Base-by-base conservation (phyloP, 352 stramenopile genomes). In the Pythium monospermum region DNA sequence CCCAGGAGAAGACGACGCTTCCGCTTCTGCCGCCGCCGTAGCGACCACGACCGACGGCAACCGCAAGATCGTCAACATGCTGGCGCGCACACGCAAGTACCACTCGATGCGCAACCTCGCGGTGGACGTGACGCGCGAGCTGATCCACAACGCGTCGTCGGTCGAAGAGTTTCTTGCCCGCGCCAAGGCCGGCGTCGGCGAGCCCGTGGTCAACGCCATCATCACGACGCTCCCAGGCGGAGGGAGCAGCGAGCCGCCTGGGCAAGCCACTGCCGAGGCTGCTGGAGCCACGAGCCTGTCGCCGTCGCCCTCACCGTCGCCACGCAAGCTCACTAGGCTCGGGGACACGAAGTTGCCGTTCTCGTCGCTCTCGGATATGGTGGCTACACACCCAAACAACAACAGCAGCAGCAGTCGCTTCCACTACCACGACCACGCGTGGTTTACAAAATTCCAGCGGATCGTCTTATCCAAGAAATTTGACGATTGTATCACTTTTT, bases 381-480 rank as follows among this genome's bases (percentile, higher is more conserved):
- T 60, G 0, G n/a, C n/a, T n/a, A n/a, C n/a, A n/a, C n/a, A n/a
- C n/a, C n/a, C n/a, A n/a, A n/a, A n/a, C n/a, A 6, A 55, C 12
- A 30, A 13, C 26, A 13, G 3, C 12, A 47, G 15, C 19, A n/a
- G n/a, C n/a, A n/a, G n/a, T n/a, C n/a, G n/a, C n/a, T n/a, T n/a
- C n/a, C n/a, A n/a, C n/a, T n/a, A n/a, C n/a, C n/a, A n/a, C n/a
- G n/a, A n/a, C n/a, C 38, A 37, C 0, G 18, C 16, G 47, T 50
- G 52, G 42, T 59, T 66, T 26, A 32, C 21, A 6, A 1, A 25
- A 8, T 62, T 72, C 16, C 73, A 85, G 33, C 63, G 59, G 1
- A 53, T 81, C 16, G 77, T 91, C 22, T 58, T 88, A 21, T 89
- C 77, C 3, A 87, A 89, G 57, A 73, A 61, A 21, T 91, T 87